phyloP scores from a whole-genome alignment of 139 green algal species.

The Edaphochlamys debaryana region DNA sequence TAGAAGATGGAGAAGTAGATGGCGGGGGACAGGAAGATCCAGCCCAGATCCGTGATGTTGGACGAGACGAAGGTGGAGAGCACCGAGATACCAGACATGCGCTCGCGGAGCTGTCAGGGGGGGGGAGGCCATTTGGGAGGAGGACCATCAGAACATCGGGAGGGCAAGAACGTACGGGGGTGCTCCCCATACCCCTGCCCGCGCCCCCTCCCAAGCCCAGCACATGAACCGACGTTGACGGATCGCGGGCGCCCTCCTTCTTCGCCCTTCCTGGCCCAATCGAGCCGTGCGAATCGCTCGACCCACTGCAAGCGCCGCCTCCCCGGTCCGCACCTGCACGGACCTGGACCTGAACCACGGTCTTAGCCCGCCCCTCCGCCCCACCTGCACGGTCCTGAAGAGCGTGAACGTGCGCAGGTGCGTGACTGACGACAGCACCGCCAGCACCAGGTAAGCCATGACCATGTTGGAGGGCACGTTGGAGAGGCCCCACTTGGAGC shows the following conservation, averaged over 20 bases:
- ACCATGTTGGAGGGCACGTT: not conserved
- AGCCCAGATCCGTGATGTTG: constrained; percentile 1
- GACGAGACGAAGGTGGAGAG: not conserved
- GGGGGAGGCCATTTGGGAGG: not conserved
- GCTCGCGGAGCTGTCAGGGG: not conserved
- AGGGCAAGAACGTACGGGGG: too few relatives aligned
- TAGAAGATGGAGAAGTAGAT: constrained; percentile 17
- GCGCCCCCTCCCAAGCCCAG: too few relatives aligned
- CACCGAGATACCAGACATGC: not conserved
- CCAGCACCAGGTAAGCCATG: constrained; percentile 13
- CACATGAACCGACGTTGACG: too few relatives aligned
- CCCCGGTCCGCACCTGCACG: too few relatives aligned
- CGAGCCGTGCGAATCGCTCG: too few relatives aligned
- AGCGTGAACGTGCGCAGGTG: constrained; percentile 8
- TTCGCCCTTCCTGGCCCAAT: too few relatives aligned
- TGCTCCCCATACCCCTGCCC: too few relatives aligned
- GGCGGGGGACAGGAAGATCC: constrained; percentile 13
- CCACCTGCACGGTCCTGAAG: constrained; percentile 8
- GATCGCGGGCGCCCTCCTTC: too few relatives aligned
- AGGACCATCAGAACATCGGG: too few relatives aligned
- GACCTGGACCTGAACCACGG: too few relatives aligned
- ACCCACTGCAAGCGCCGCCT: too few relatives aligned
- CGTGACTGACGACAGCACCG: not conserved
- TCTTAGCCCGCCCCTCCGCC: too few relatives aligned
- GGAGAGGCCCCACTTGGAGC: constrained; percentile 1